Evolutionary conservation across 257 asterid species (phyloP), one percentile per base, ranked within the genome.

Genomic region (Ligustrum vulgare): DNA sequence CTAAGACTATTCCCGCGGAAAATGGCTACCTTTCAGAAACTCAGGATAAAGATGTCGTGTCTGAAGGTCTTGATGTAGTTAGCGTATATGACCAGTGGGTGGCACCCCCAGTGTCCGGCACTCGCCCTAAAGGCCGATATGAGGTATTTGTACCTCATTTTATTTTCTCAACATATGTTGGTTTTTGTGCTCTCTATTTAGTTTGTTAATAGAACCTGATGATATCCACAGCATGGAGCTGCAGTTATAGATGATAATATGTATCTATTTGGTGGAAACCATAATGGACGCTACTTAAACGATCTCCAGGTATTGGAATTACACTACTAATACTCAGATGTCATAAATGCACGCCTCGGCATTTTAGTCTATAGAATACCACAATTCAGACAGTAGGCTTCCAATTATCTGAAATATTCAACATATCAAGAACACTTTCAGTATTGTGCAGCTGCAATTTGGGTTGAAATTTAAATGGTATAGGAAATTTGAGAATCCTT

Each of bases 201-300:
- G 62, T 4, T 82, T 49, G 70, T 81, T 45, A 77, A 75, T 69
- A 70, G 72, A 9, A 23, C 60, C 67, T 77, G 68, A 67, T 73
- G 72, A 73, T 60, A 65, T 80, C 78, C 74, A 58, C 91, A 94
- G 98, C 98, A 94, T 80, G 98, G 96, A 74, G 96, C 97, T 81
- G 96, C 97, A 28, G 89, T 90, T 78, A 86, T 90, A 75, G 93
- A 89, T 79, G 97, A 91, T 78, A 94, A 90, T 80, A 94, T 94
- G 97, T 91, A 94, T 83, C 72, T 89, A 82, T 94, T 89, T 86
- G 98, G 98, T 32, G 98, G 98, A 81, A 94, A 91, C 84, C 89
- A 91, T 87, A 94, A 91, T 77, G 98, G 98, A 69, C 98, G 97
- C 68, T 94, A 94, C 83, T 82, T 94, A 45, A 90, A 87, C 83